These are phyloP conservation scores for Phytophthora kernoviae DNA, from an alignment of 352 stramenopile species.

Conservation along the genomic window DNA sequence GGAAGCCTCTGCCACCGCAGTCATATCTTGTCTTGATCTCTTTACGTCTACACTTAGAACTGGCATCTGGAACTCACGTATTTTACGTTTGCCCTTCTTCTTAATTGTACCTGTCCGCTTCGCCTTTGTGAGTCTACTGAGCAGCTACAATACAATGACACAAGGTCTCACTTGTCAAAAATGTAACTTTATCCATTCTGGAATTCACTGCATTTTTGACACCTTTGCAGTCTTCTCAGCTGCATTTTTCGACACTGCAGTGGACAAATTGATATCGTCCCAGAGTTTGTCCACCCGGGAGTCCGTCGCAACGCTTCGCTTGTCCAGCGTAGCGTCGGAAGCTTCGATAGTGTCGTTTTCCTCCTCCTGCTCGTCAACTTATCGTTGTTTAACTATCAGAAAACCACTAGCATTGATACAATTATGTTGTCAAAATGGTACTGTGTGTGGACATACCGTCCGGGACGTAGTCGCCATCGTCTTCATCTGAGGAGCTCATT, in stretches of 20 bases:
- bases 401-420: too few relatives aligned
- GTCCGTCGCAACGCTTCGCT: slow-evolving; percentile 32
- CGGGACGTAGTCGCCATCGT: slow-evolving; percentile 75
- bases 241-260: slow-evolving; percentile 55
- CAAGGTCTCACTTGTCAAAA: slow-evolving; percentile 1
- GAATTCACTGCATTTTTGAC: background rate
- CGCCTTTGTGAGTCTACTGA: slow-evolving; percentile 56
- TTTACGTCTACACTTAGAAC: slow-evolving; percentile 75
- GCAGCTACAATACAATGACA: slow-evolving; percentile 30
- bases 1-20: slow-evolving; percentile 12
- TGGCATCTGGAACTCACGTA: slow-evolving; percentile 73
- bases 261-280: slow-evolving; percentile 69
- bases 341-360: slow-evolving; percentile 1
- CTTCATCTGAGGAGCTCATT: slow-evolving; percentile 73
- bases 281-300: slow-evolving; percentile 56
- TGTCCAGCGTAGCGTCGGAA: background rate
- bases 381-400: too few relatives aligned
- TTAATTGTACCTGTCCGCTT: slow-evolving; percentile 45
- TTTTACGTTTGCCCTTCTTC: slow-evolving; percentile 60
- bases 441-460: slow-evolving; percentile 37
- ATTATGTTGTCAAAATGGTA: background rate
- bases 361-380: slow-evolving; percentile 18
- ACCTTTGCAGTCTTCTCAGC: slow-evolving; percentile 59
- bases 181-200: too few relatives aligned
- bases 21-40: slow-evolving; percentile 53